Conservation (phyloP, 768 basidiomycete species). For the Xanthoconium purpureum region DNA sequence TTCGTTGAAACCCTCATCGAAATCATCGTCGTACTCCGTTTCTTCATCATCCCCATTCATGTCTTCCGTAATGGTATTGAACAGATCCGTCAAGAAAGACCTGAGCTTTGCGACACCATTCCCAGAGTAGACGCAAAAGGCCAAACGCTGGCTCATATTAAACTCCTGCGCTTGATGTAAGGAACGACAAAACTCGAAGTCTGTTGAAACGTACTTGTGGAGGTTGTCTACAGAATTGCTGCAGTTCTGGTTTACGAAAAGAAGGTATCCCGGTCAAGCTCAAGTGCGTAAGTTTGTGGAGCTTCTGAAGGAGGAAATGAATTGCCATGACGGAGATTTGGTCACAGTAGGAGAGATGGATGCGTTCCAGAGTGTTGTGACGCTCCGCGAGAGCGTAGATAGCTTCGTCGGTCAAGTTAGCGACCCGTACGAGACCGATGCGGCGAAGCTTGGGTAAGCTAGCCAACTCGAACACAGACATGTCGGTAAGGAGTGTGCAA, state of each 20-base stretch:
- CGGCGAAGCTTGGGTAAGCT: constrained; percentile 86
- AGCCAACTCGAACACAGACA: constrained; percentile 90
- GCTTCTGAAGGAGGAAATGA: constrained; percentile 81
- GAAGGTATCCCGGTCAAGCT: constrained; percentile 96
- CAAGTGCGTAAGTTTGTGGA: constrained; percentile 91
- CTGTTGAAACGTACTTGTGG: constrained; percentile 62
- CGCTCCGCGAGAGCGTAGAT: constrained; percentile 85
- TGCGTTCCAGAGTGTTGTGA: constrained; percentile 84
- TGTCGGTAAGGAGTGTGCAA: constrained; percentile 84
- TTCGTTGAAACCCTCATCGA: constrained; percentile 35
- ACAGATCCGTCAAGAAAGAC: constrained; percentile 70
- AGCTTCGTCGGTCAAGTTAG: constrained; percentile 90
- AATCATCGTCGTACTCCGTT: constrained; percentile 58
- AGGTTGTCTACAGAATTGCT: constrained; percentile 85
- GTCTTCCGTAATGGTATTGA: constrained; percentile 69
- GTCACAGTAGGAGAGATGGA: constrained; percentile 97
- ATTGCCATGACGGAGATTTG: constrained; percentile 90
- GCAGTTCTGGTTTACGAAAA: constrained; percentile 81
- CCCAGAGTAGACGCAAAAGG: constrained; percentile 97
- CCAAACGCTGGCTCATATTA: constrained; percentile 79
- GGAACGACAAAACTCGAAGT: background rate
- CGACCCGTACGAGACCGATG: constrained; percentile 92
- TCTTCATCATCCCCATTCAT: constrained; percentile 64
- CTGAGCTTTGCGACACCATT: constrained; percentile 84
- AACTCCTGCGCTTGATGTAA: constrained; percentile 62